phyloP scores from a whole-genome alignment of 140 eudicot genomes.

The Cichorium intybus region DNA sequence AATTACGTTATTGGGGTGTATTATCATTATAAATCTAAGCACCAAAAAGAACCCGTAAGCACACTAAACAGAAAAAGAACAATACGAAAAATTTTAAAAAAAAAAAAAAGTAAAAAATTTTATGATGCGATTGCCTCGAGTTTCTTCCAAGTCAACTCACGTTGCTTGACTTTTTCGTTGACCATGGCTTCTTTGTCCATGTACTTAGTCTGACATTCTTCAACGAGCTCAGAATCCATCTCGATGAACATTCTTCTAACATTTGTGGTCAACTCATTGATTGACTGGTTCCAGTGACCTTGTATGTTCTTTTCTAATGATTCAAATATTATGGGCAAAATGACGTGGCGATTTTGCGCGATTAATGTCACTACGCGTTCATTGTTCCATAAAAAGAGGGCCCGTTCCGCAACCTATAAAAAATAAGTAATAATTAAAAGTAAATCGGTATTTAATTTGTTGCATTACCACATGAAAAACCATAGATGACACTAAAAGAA shows the following conservation, averaged over 20 bases:
- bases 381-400: slow-evolving; percentile 76
- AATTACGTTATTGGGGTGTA: not conserved
- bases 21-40: no score
- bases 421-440: no score
- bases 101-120: not conserved
- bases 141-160: slow-evolving; percentile 62
- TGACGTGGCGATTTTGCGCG: slow-evolving; percentile 53
- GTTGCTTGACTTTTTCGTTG: slow-evolving; percentile 45
- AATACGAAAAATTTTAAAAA: no score
- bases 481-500: slow-evolving; percentile 1
- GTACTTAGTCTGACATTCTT: slow-evolving; percentile 59
- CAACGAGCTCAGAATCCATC: slow-evolving; percentile 80
- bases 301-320: slow-evolving; percentile 65
- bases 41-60: not conserved
- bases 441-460: no score
- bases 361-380: slow-evolving; percentile 68
- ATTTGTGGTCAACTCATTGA: slow-evolving; percentile 71
- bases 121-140: slow-evolving; percentile 60
- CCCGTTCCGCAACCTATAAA: slow-evolving; percentile 83
- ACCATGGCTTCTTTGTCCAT: slow-evolving; percentile 54
- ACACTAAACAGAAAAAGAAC: not conserved
- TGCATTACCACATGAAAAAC: not conserved
- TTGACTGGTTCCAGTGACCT: slow-evolving; percentile 82
- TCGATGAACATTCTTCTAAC: slow-evolving; percentile 81
- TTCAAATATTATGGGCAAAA: slow-evolving; percentile 73